Conservation (phyloP, 176 grass and related monocot species). For the Chloris gayana region DNA sequence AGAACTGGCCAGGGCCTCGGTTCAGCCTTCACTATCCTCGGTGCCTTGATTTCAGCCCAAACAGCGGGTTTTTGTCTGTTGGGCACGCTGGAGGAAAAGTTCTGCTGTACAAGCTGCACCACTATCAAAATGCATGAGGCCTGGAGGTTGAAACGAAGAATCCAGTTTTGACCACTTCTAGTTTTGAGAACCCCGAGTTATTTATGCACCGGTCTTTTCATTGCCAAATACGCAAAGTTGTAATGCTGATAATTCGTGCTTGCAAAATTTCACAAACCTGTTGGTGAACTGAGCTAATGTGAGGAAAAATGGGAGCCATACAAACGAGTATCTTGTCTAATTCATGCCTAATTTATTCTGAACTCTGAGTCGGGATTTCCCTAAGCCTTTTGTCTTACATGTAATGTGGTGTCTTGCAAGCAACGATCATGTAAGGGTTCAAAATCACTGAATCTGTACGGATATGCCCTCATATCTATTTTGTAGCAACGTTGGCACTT, state of each 20-base stretch:
- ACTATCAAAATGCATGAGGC: constrained; percentile 67
- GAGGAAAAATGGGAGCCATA: neutral
- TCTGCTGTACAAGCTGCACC: constrained; percentile 81
- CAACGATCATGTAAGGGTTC: neutral
- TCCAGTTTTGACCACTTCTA: constrained; percentile 28
- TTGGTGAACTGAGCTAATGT: too few species aligned
- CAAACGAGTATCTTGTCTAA: neutral
- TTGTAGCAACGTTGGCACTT: too few species aligned
- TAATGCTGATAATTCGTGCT: neutral
- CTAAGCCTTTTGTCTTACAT: neutral
- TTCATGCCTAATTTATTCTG: neutral
- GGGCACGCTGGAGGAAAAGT: constrained; percentile 73
- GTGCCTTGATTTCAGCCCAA: constrained; percentile 83
- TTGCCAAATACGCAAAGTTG: neutral
- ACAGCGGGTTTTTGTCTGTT: constrained; percentile 68
- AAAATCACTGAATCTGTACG: too few species aligned
- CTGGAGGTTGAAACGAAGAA: neutral
- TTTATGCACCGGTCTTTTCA: neutral
- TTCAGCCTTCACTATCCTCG: constrained; percentile 57
- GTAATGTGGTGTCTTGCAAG: neutral
- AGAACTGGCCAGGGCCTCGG: constrained; percentile 71
- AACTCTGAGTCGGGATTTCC: too few species aligned
- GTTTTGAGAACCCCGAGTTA: neutral
- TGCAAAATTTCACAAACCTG: neutral
- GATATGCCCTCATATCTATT: too few species aligned